Base-by-base conservation (phyloP, 2,329 filamentous ascomycete genomes). In the Pestalotiopsis sp. region DNA sequence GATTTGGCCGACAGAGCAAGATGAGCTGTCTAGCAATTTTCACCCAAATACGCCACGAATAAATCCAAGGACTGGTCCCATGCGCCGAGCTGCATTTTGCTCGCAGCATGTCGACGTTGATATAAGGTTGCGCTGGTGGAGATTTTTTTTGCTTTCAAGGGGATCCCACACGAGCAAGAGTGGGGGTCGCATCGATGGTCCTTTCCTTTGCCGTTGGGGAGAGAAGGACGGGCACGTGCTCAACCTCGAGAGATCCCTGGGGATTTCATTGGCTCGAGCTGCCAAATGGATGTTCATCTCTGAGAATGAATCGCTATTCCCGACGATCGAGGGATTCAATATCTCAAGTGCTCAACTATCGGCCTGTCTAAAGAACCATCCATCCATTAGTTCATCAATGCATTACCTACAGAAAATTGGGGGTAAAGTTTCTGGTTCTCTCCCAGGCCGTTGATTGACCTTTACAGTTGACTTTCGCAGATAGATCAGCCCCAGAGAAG, bases 111-210 rank as follows among this genome's bases (percentile, higher is more conserved):
- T 62, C 31, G 59, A 36, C 59, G 59, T 62, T 62, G 36, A 38
- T 38, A 62, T 62, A 62, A 62, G 59, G 59, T 62, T 62, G 59
- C 59, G 31, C 20, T 62, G 59, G 59, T 62, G 59, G 59, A 39
- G 59, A 62, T 52, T n/a, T 9, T n/a, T 9, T n/a, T 7, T n/a
- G 38, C 31, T 36, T 36, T 36, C 4, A 27, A 59, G 25, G 14
- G 57, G 27, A 59, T 59, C n/a, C 59, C 27, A 38, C 36, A 62
- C 59, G 23, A 20, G 36, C 31, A 38, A 62, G 59, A 38, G 59
- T 62, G 59, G 59, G 59, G 59, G 59, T 27, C 57, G 14, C 45
- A 23, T 25, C 25, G 59, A 12, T 23, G 14, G 45, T 52, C 3
- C 45, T 52, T 52, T 52, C 45, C 20, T 52, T 52, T 52, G 31